A percentile compares a stretch with the other conserved stretches of the same genome.
phyloP scores from a whole-genome alignment of 2,329 filamentous ascomycete genomes.

The Alternaria ventricosa region DNA sequence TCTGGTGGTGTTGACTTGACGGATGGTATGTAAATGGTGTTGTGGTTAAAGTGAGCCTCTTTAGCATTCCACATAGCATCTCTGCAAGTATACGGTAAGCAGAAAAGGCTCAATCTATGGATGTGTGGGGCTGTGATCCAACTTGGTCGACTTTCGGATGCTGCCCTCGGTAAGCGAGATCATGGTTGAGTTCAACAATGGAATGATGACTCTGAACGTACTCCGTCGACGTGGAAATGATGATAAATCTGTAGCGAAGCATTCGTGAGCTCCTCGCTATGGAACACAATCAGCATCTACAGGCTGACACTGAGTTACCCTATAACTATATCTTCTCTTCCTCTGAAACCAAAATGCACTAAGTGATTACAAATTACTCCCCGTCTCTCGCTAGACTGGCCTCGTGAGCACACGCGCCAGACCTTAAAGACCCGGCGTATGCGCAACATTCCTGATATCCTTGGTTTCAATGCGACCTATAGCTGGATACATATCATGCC shows the following conservation, averaged over 20 bases:
- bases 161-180: background rate
- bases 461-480: conserved; percentile 48
- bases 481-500: conserved; percentile 53
- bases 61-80: background rate
- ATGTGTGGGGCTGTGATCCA: background rate
- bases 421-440: conserved; percentile 14
- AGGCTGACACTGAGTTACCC: background rate
- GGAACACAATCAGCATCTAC: background rate
- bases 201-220: background rate
- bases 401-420: background rate
- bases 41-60: background rate
- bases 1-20: background rate
- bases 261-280: background rate
- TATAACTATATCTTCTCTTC: background rate
- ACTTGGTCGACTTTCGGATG: background rate
- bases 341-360: background rate
- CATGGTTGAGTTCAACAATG: background rate
- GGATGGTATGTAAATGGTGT: background rate
- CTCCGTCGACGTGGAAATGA: background rate
- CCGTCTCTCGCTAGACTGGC: background rate
- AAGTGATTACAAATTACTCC: background rate
- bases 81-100: background rate
- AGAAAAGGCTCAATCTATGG: background rate
- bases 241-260: background rate
- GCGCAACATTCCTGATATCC: conserved; percentile 44